Evolutionary conservation across 495 filamentous ascomycete genomes (phyloP).

Genomic region (Poronia punctata): DNA sequence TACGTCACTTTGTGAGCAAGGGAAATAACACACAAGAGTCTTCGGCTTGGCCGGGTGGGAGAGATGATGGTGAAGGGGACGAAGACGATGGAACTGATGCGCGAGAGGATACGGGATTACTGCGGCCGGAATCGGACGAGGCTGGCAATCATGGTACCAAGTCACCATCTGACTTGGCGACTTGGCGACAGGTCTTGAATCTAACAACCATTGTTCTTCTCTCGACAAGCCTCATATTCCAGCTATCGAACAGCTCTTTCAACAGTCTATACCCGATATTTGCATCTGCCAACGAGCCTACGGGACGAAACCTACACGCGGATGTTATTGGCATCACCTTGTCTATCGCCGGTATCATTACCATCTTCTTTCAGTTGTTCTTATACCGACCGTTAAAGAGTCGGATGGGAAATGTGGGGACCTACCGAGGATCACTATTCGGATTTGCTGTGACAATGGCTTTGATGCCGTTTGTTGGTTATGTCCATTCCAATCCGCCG

Average conservation of each 20-base stretch:
- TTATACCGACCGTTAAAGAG: conserved; percentile 74
- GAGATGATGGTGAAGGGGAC: conserved; percentile 29
- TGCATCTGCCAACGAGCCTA: conserved; percentile 62
- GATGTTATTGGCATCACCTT: conserved; percentile 79
- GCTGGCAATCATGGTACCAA: conserved; percentile 23
- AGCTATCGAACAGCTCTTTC: conserved; percentile 81
- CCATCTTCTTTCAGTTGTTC: conserved; percentile 82
- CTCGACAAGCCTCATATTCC: conserved; percentile 77
- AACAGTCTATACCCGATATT: conserved; percentile 92
- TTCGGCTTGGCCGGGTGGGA: conserved; percentile 63
- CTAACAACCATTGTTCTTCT: conserved; percentile 76
- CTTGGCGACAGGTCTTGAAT: conserved; percentile 54
- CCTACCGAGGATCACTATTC: conserved; percentile 72
- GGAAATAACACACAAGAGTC: conserved; percentile 47
- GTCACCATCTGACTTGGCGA: conserved; percentile 29
- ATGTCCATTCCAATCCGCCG: conserved; percentile 48
- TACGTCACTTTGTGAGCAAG: conserved; percentile 14
- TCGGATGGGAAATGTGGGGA: conserved; percentile 75
- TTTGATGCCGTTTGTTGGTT: conserved; percentile 84
- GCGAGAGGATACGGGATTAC: conserved; percentile 26
- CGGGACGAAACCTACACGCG: conserved; percentile 67
- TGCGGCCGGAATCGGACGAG: conserved; percentile 25
- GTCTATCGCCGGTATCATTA: conserved; percentile 74
- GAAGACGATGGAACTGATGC: conserved; percentile 30
- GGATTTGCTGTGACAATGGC: conserved; percentile 78